Evolutionary conservation across 805 yeast species (phyloP).

Genomic region (Yarrowia sp.): DNA sequence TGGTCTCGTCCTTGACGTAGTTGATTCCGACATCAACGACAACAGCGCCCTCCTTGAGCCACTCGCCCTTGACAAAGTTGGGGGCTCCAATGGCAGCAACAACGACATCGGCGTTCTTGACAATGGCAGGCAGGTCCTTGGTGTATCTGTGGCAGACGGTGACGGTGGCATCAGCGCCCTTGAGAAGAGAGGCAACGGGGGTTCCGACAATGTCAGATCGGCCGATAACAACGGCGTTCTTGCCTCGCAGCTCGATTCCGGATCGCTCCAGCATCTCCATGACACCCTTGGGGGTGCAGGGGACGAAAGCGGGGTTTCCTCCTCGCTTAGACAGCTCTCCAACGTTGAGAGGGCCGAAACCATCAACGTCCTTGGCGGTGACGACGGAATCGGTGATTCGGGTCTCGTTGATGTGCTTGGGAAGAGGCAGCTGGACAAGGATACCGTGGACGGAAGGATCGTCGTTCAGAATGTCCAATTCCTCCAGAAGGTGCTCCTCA

Average conservation of each 20-base stretch:
- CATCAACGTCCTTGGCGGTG: conserved; percentile 91
- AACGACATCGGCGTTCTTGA: conserved; percentile 80
- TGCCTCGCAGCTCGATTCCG: conserved; percentile 73
- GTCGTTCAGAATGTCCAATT: conserved; percentile 68
- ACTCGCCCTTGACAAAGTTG: conserved; percentile 81
- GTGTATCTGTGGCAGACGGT: conserved; percentile 84
- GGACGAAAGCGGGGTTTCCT: conserved; percentile 81
- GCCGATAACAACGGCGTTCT: conserved; percentile 89
- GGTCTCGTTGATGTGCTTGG: conserved; percentile 78
- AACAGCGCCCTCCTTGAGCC: conserved; percentile 84
- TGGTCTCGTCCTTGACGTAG: conserved; percentile 75
- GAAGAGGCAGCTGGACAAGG: conserved; percentile 89
- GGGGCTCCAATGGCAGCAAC: conserved; percentile 93
- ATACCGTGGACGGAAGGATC: conserved; percentile 85
- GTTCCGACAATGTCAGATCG: conserved; percentile 96
- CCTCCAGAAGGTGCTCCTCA: conserved; percentile 63
- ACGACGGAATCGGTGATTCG: conserved; percentile 80
- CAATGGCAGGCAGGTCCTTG: conserved; percentile 61
- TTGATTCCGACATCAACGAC: conserved; percentile 97
- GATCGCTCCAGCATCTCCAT: conserved; percentile 78
- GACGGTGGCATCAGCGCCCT: conserved; percentile 81
- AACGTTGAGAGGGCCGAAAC: conserved; percentile 85
- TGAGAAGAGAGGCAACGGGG: conserved; percentile 85
- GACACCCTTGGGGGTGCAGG: conserved; percentile 96
- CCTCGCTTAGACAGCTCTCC: conserved; percentile 90